Evolutionary conservation across 192 early-diverging fungal species (phyloP).

Genomic region (Piromyces finnis): DNA sequence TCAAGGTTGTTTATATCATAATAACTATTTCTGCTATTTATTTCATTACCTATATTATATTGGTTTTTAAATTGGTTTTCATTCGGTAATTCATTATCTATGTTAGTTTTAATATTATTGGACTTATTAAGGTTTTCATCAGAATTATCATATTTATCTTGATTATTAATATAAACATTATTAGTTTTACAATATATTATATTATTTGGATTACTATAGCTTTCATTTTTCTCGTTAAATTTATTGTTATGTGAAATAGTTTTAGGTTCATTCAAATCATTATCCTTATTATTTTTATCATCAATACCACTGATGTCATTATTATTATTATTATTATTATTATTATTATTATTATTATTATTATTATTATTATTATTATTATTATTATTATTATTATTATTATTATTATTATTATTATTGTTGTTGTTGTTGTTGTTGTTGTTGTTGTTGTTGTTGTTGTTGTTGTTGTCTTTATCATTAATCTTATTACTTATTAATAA

Average conservation of each 20-base stretch:
- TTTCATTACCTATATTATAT: too few relatives aligned
- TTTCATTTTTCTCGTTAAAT: background rate
- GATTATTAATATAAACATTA: background rate
- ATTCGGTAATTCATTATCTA: too few relatives aligned
- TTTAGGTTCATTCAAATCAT: background rate
- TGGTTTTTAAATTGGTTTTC: too few relatives aligned
- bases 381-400: background rate
- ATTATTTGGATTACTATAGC: background rate
- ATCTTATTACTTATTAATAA: background rate
- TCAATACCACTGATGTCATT: background rate
- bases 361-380: background rate
- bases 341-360: background rate
- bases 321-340: background rate
- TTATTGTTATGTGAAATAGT: background rate
- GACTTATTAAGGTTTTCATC: too few relatives aligned
- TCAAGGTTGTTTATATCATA: too few relatives aligned
- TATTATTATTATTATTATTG: background rate
- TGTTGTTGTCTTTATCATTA: background rate
- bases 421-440: background rate
- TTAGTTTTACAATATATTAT: background rate
- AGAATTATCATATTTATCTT: too few relatives aligned
- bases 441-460: background rate
- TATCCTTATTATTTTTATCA: too few relatives aligned
- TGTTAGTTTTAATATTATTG: too few relatives aligned
- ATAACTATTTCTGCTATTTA: too few relatives aligned